These are phyloP conservation scores for Bretschneidera sinensis DNA, from an alignment of 345 rosid species.

Conservation along the genomic window DNA sequence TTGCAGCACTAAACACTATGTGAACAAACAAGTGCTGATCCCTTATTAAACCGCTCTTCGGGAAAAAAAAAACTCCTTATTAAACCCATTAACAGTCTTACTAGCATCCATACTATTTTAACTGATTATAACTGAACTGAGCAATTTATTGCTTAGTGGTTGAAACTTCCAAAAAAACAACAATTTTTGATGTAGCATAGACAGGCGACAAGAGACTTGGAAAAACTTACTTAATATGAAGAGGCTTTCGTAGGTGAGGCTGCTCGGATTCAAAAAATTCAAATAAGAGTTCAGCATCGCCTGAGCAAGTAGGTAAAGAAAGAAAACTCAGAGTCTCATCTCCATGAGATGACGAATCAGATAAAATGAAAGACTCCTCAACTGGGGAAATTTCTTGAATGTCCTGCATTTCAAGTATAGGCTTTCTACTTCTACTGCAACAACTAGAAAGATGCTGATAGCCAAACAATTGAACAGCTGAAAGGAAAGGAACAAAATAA, in stretches of 20 bases:
- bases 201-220: not conserved
- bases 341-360: not conserved
- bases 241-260: conserved; percentile 24
- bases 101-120: not conserved
- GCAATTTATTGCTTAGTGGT: not conserved
- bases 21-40: not conserved
- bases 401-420: too few species aligned
- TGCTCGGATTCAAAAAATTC: conserved; percentile 23
- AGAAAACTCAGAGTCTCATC: not conserved
- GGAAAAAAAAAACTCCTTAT: too few species aligned
- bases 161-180: too few species aligned
- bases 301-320: not conserved
- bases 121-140: not conserved
- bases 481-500: conserved; percentile 29
- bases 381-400: not conserved
- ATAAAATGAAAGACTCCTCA: conserved; percentile 5
- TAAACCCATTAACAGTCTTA: not conserved
- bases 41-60: too few species aligned
- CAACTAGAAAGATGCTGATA: too few species aligned
- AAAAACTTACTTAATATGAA: conserved; percentile 21
- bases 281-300: conserved; percentile 23
- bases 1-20: not conserved
- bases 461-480: conserved; percentile 27
- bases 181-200: too few species aligned
- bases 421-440: too few species aligned